These are phyloP conservation scores for Aurinia saxatilis DNA, from an alignment of 345 rosid genomes.

Conservation along the genomic window DNA sequence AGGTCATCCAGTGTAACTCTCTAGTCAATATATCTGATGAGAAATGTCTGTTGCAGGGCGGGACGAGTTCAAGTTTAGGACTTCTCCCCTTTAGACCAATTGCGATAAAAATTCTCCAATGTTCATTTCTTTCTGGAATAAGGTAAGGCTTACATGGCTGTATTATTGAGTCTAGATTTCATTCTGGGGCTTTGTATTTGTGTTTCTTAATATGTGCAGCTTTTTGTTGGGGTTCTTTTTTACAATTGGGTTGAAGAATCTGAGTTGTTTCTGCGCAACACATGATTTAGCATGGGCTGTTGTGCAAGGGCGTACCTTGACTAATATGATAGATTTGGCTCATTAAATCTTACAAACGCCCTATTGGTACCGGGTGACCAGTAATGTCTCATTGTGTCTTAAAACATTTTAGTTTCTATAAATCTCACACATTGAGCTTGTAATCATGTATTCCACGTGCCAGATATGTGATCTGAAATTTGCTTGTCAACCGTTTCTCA, in stretches of 20 bases:
- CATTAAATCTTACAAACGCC: no score
- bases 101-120: constrained; percentile 71
- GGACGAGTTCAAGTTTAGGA: constrained; percentile 45
- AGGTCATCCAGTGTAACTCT: neutral
- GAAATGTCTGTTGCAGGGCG: constrained; percentile 45
- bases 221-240: neutral
- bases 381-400: no score
- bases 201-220: neutral
- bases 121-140: constrained; percentile 78
- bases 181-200: neutral
- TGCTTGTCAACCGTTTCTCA: constrained; percentile 2
- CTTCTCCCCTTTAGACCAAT: constrained; percentile 70
- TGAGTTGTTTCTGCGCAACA: no score
- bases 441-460: neutral
- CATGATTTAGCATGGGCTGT: no score
- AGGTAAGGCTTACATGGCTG: constrained; percentile 33
- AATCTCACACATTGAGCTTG: neutral
- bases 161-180: neutral
- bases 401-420: no score
- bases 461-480: no score
- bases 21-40: neutral
- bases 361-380: no score
- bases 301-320: no score
- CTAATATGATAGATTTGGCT: no score
- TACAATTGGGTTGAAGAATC: neutral